Base-by-base conservation (phyloP, 1,284 basidiomycete genomes). In the Ceratobasidium theobromae region DNA sequence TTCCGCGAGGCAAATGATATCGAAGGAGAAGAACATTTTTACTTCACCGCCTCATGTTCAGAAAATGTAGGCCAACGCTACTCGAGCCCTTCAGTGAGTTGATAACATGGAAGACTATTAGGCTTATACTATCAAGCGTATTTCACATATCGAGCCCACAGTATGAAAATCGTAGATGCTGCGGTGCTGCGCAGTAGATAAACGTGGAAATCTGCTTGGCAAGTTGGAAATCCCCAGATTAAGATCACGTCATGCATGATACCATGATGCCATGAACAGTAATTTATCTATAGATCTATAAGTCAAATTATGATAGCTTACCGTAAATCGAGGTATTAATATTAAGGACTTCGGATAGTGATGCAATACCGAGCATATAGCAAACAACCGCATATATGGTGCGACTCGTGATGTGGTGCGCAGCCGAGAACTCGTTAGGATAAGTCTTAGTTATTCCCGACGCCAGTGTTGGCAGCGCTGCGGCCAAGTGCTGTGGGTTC, bases 181-280 rank as follows among this genome's bases (percentile, higher is more conserved):
- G 55, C 55, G 55, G 55, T 28, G 32, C 41, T 58, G 55, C 55
- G 54, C 40, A 57, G n/a, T 33, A 28, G 23, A 27, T 11, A 45
- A 8, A 21, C 18, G 9, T 8, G 18, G 18, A 11, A 6, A 21
- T 21, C 18, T 45, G 32, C 55, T 48, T 48, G 55, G 43, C 43
- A 3, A 8, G 21, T 30, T 45, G 43, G 16, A 45, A 45, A 45
- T 45, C 43, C 9, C 12, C 18, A 21, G 9, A 8, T 38, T 8
- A 16, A 16, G 35, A 38, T 38, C 16, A 8, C 9, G 16, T 8
- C 35, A 16, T 8, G 8, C 9, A 38, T 38, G 35, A 8, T 38
- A 38, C 16, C 9, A 45, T 14, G 43, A 21, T n/a, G 43, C 43
- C 5, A 45, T 21, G 43, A 9, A 21, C 43, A 45, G 9, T n/a